phyloP scores from a whole-genome alignment of 805 yeast genomes.

The Kuraishia piskuri region DNA sequence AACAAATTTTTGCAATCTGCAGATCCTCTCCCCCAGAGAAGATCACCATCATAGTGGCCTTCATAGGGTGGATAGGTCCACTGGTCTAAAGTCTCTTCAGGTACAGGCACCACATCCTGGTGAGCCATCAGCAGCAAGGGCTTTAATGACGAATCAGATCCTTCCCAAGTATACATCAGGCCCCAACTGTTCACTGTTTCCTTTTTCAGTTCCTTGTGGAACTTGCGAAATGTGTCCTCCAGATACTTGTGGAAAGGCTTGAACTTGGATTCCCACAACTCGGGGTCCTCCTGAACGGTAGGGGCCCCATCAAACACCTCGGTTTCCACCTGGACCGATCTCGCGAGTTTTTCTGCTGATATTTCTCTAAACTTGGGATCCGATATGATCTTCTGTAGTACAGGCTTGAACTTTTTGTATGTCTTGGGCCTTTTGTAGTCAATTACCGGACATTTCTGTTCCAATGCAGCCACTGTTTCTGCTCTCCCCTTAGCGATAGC shows the following conservation, averaged over 20 bases:
- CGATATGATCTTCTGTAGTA: constrained; percentile 24
- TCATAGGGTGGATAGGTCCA: constrained; percentile 29
- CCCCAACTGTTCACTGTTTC: constrained; percentile 35
- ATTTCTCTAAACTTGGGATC: constrained; percentile 24
- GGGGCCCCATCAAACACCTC: constrained; percentile 30
- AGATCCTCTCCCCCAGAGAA: constrained; percentile 31
- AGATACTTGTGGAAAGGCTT: constrained; percentile 29
- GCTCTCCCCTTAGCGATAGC: background rate
- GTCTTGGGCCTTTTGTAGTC: constrained; percentile 19
- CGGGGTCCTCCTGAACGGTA: constrained; percentile 36
- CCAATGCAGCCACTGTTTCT: background rate
- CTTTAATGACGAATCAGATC: constrained; percentile 26
- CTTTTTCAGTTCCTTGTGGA: constrained; percentile 23
- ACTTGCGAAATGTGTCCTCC: constrained; percentile 30
- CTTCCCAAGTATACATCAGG: constrained; percentile 35
- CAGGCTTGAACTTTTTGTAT: constrained; percentile 22
- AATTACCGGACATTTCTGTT: constrained; percentile 9
- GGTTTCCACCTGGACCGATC: constrained; percentile 46
- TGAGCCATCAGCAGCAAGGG: constrained; percentile 41
- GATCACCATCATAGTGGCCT: constrained; percentile 28
- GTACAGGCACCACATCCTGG: constrained; percentile 45
- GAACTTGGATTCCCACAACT: constrained; percentile 37
- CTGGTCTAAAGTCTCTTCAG: constrained; percentile 26
- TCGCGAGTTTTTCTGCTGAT: constrained; percentile 34
- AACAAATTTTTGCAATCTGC: constrained; percentile 36